Evolutionary conservation across 257 asterid species (phyloP).

Genomic region (Solanum piurae): DNA sequence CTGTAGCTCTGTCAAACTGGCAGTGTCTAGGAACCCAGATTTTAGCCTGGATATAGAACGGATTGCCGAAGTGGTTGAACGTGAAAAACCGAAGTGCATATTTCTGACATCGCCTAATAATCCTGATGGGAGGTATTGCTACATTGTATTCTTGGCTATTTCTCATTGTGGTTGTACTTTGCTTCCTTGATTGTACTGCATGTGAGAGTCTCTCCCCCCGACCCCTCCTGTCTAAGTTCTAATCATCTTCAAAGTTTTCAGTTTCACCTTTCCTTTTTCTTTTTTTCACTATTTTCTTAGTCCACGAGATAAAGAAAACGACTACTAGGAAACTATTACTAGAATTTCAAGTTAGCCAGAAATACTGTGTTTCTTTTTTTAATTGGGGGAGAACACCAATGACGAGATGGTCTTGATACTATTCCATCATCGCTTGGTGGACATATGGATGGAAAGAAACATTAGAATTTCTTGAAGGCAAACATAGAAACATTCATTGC

Average conservation of each 20-base stretch:
- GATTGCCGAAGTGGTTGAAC: conserved; percentile 60
- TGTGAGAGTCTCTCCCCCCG: not conserved
- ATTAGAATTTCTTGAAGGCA: not conserved
- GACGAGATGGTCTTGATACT: not conserved
- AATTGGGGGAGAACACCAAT: not conserved
- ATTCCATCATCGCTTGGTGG: not conserved
- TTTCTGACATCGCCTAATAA: conserved; percentile 94
- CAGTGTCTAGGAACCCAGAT: conserved; percentile 80
- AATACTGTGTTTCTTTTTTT: not conserved
- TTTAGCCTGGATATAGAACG: conserved; percentile 76
- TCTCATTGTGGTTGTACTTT: not conserved
- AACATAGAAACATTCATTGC: not conserved
- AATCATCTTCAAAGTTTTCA: not conserved
- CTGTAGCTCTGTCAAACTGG: conserved; percentile 2
- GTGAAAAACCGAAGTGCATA: conserved; percentile 87
- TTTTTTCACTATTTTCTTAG: not conserved
- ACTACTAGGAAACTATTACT: not conserved
- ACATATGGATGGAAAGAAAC: not conserved
- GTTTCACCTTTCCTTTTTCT: not conserved
- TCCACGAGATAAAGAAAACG: not conserved
- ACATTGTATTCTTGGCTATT: not conserved
- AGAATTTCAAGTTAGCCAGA: not conserved
- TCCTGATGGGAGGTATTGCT: conserved; percentile 92
- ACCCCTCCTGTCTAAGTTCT: not conserved
- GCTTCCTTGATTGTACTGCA: not conserved